Evolutionary conservation across 441 rosid genomes (phyloP), one percentile per base, ranked within the genome.

Genomic region (Corymbia calophylla): DNA sequence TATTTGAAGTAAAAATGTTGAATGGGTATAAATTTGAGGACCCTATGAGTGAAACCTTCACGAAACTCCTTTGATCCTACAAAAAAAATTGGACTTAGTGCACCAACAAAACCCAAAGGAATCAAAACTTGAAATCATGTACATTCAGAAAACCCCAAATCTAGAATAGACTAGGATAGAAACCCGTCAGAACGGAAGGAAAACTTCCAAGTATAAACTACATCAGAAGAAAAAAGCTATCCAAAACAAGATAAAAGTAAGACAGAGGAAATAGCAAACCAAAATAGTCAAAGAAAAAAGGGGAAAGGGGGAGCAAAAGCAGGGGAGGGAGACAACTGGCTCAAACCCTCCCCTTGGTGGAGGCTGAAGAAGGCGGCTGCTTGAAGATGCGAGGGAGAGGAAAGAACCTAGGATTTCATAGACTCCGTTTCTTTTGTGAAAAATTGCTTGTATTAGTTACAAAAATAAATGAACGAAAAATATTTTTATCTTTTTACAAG

Each of bases 321-420:
- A 13, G 25, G 1, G n/a, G 14, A 13, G 5, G 64, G 64, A 29
- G n/a, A 58, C 6, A 56, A 4, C 6, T 56, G 25, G 10, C 29
- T 56, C 62, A 56, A 56, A 56, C 12, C 62, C 1, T 23, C 29
- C 25, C 2, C 29, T 56, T 56, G 29, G 10, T 9, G 62, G 2
- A 4, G 62, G 3, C 17, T 56, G 64, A 58, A 58, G n/a, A 58
- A 58, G n/a, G 64, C 25, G 64, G 0, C 64, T 1, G 64, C 64
- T 58, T 58, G n/a, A 58, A 58, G 64, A 58, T 58, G 64, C 6
- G 6, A 58, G 64, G n/a, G n/a, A 58, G n/a, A 58, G 6, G 64
- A 25, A 13, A 9, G 1, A 25, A 58, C 25, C 0, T 58, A 25
- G 1, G 27, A 29, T 58, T 58, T 25, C 5, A 0, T 29, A 58